phyloP scores from a whole-genome alignment of 1,284 basidiomycete species.

The Ceratobasidium sp. region DNA sequence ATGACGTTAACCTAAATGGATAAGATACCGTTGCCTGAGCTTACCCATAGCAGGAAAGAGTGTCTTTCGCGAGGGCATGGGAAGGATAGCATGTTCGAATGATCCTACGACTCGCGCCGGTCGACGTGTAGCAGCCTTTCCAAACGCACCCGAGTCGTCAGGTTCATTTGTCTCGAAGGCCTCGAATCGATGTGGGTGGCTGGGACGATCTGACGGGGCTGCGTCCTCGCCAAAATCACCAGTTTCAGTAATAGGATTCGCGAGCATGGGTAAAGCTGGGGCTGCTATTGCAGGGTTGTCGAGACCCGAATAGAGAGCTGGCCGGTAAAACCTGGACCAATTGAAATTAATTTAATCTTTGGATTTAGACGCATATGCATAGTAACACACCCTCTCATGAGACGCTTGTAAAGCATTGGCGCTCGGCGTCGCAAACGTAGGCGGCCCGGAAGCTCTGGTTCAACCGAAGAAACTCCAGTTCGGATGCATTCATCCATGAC shows the following conservation, averaged over 20 bases:
- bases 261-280: constrained; percentile 10
- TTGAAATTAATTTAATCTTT: not conserved
- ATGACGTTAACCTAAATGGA: not conserved
- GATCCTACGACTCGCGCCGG: constrained; percentile 75
- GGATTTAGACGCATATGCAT: not conserved
- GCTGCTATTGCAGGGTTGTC: constrained; percentile 38
- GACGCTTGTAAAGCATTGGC: constrained; percentile 85
- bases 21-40: not conserved
- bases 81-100: constrained; percentile 85
- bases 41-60: constrained; percentile 85
- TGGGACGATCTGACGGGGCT: constrained; percentile 14
- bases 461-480: constrained; percentile 84
- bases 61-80: constrained; percentile 87
- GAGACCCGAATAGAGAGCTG: constrained; percentile 59
- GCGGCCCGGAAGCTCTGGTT: constrained; percentile 86
- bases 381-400: constrained; percentile 82
- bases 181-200: constrained; percentile 30
- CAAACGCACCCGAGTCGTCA: constrained; percentile 34
- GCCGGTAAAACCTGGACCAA: constrained; percentile 74
- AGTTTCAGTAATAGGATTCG: constrained; percentile 7
- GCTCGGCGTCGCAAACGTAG: constrained; percentile 85
- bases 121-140: constrained; percentile 27
- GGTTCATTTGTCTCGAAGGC: constrained; percentile 41
- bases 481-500: constrained; percentile 97
- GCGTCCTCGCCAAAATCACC: constrained; percentile 26